Base-by-base conservation (phyloP, 23 red algal genomes). In the Gracilaria domingensis region DNA sequence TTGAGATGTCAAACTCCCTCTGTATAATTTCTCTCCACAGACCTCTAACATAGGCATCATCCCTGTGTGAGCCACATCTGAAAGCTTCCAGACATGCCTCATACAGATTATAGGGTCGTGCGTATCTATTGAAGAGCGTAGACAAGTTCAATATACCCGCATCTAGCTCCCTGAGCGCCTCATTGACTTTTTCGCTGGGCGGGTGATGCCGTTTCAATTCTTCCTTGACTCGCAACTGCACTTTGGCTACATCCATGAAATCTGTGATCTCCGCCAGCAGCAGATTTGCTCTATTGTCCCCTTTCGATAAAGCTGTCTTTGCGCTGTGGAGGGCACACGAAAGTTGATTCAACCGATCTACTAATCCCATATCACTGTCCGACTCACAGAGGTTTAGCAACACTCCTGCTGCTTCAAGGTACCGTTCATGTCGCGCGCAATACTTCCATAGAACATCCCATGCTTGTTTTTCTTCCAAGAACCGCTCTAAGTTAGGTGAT, bases 311-410 rank as follows among this genome's bases (percentile, higher is more conserved):
- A 45, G 90, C 95, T 23, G 89, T 89, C 51, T 89, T 91, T 56
- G 95, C 95, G 35, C 88, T 90, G 26, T 94, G 95, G 29, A 98
- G 75, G 8, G 95, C 95, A 30, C 92, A 93, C 7, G 86, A 91
- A 74, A 98, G 82, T 40, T 82, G 81, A 62, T 83, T 81, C 23
- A 98, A 36, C 20, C 95, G 73, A 55, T 98, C 95, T 1, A 77
- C 64, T 2, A 98, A 57, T 33, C 35, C 56, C 42, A 79, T 62
- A 58, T 53, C 70, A 60, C n/a, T 38, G 4, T 72, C 81, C 33
- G 66, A 77, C 70, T 88, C 85, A 23, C 90, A 71, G 20, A 93
- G 54, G 13, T 85, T 84, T 0, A 94, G 80, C 57, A 98, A 36
- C 34, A 98, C 86, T 14, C 77, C 86, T 21, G 95, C 95, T 28